Evolutionary conservation across 257 asterid species (phyloP), one percentile per base, ranked within the genome.

Genomic region (Buddleja alternifolia): DNA sequence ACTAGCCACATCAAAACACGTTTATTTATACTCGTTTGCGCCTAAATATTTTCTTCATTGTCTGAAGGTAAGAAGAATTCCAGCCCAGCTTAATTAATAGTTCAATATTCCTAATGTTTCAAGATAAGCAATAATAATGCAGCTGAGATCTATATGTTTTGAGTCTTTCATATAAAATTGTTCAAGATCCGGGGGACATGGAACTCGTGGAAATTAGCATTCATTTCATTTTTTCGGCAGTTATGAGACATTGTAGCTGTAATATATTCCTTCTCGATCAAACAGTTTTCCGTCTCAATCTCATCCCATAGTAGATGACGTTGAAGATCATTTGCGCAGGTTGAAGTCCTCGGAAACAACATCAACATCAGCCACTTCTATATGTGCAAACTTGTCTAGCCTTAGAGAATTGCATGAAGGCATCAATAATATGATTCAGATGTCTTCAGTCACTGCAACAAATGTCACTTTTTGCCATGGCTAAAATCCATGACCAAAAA

Each of bases 201-300:
- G 20, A 21, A 14, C 37, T 66, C 60, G 9, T 21, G 57, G n/a
- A 15, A 10, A 4, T n/a, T n/a, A n/a, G n/a, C 5, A 29, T 20
- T 63, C 4, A 48, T 48, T 14, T 19, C 16, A 65, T 4, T 14
- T 29, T 32, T 5, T 20, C 5, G 1, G 70, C 16, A 6, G 21
- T 16, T 3, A 8, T 11, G 23, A 44, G 23, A 29, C 58, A 57
- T 14, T 19, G 14, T 59, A 8, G 54, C 42, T 40, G 63, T 32
- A 16, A 8, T 9, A 44, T 40, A 67, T 40, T 46, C 73, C 55
- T 24, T 15, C 66, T 59, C 62, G 82, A 41, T 73, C 82, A 17
- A 64, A 54, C 60, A 80, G 82, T 53, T 74, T 78, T 54, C 86
- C 82, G 15, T 57, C 79, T 0, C 53, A 63, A 41, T 69, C 80